A percentile compares a stretch with the other conserved stretches of the same genome.
phyloP scores from a whole-genome alignment of 306 rosid species.

The Acmispon strigosus region DNA sequence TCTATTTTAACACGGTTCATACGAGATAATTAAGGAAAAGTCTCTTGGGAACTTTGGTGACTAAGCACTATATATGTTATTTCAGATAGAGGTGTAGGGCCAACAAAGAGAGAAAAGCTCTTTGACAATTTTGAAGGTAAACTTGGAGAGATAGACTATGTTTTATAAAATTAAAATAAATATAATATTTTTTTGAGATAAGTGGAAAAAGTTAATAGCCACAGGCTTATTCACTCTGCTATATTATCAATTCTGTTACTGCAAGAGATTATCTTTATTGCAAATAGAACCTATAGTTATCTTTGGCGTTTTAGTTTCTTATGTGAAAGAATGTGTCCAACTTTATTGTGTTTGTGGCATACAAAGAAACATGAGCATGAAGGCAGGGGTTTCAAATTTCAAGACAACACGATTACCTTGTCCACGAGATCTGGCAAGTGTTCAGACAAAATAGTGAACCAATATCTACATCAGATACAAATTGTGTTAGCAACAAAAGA shows the following conservation, averaged over 20 bases:
- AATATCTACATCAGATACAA: constrained; percentile 56
- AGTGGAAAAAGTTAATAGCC: neutral
- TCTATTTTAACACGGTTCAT: neutral
- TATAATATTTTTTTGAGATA: neutral
- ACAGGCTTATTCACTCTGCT: no score
- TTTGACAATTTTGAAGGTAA: neutral
- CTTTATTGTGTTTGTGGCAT: neutral
- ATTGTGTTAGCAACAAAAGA: constrained; percentile 19
- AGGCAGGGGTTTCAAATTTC: neutral
- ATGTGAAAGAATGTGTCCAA: neutral
- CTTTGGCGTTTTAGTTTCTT: neutral
- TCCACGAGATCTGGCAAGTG: constrained; percentile 93
- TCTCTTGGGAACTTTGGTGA: neutral
- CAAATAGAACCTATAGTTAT: neutral
- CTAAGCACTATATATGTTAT: neutral
- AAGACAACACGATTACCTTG: constrained; percentile 46
- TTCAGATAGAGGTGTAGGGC: neutral
- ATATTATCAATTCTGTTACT: no score
- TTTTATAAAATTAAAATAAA: neutral
- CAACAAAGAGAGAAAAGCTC: neutral
- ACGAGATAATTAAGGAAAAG: neutral
- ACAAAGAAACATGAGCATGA: neutral
- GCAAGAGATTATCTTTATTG: neutral
- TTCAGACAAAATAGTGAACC: constrained; percentile 83
- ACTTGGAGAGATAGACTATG: neutral